A percentile compares a stretch with the other conserved stretches of the same genome.
phyloP scores from a whole-genome alignment of 345 rosid species.

The Hibiscus trionum region DNA sequence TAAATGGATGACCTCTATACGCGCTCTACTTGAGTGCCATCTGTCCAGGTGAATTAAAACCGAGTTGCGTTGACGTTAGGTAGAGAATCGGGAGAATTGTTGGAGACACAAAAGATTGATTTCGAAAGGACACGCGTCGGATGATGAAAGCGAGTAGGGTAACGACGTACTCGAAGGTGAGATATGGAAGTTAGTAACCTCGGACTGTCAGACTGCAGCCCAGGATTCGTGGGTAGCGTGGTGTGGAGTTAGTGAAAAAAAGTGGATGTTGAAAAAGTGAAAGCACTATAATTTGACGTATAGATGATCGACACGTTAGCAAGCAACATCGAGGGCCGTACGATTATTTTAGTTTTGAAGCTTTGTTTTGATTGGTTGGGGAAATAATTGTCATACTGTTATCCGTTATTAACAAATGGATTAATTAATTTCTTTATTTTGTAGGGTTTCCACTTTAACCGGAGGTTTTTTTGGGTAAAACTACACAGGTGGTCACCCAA shows the following conservation, averaged over 20 bases:
- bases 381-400: no score
- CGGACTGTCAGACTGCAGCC: background rate
- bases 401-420: no score
- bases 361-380: no score
- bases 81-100: background rate
- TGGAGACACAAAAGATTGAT: background rate
- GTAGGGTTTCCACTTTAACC: no score
- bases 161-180: background rate
- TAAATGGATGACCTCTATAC: background rate
- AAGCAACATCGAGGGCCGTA: background rate
- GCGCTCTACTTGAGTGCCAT: background rate
- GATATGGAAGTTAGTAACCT: background rate
- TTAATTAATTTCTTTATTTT: no score
- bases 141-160: background rate
- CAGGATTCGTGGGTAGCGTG: constrained; percentile 4
- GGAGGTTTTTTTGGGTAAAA: no score
- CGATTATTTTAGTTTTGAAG: no score
- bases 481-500: no score
- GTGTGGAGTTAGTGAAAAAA: constrained; percentile 1
- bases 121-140: background rate
- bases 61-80: background rate
- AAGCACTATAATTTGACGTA: background rate
- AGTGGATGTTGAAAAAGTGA: background rate
- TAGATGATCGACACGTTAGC: background rate
- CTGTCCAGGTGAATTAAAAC: background rate